Evolutionary conservation across 164 flowering plant genomes (phyloP), one percentile per base, ranked within the genome.

Genomic region (Warburgia ugandensis): DNA sequence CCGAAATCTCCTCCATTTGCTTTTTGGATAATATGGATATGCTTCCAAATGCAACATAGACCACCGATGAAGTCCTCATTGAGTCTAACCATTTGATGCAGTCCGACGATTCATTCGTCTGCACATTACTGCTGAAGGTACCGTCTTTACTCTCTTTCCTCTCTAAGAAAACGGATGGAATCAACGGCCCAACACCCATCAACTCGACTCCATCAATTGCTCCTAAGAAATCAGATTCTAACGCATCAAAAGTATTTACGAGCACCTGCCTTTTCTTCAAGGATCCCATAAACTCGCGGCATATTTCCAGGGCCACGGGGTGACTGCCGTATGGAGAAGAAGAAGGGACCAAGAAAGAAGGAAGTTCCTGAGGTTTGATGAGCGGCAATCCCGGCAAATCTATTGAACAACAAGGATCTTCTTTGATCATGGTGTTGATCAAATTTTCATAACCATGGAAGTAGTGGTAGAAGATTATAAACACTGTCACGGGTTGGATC

Each of bases 131-230:
- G 13, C 61, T 54, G 7, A 57, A 57, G 3, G 61, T 48, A n/a
- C n/a, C n/a, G n/a, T n/a, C n/a, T n/a, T n/a, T n/a, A 1, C 63
- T 53, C 16, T 65, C 68, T n/a, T 48, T 51, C 0, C 58, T 63
- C 29, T 70, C 76, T 28, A 63, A 50, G 57, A 61, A 70, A 4
- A 70, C 67, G 0, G 79, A 63, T 0, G 78, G 77, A 33, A 74
- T 45, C 52, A 77, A 40, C 4, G 88, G 86, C 4, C 86, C 86
- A 5, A 77, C 27, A 2, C 57, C 66, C 2, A 69, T 46, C 44
- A 63, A 6, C 3, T 64, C 52, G 21, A 67, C 37, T 27, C 31
- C 26, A 4, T 63, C 61, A 11, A 69, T 16, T 52, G 48, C 53
- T 79, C 84, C 10, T 72, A n/a, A n/a, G n/a, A n/a, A n/a, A n/a